Evolutionary conservation across 108 stramenopile species (phyloP), one percentile per base, ranked within the genome.

Genomic region (Pseudonitzschia multiseries): DNA sequence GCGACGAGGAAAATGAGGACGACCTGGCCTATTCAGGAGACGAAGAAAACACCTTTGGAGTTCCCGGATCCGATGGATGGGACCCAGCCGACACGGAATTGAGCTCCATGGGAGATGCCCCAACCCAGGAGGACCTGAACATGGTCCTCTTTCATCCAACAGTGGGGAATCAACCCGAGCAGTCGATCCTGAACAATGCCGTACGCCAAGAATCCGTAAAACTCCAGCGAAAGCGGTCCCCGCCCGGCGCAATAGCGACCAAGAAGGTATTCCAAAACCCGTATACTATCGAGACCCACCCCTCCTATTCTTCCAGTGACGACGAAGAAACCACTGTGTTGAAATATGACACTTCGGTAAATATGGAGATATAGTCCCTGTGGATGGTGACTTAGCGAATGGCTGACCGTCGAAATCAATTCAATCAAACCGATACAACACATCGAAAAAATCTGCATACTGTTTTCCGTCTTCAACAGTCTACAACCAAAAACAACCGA

Each of bases 31-130:
- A 62, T 62, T 62, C 46, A 21, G 66, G 46, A 31, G 66, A 67
- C 28, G 66, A 67, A 50, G 66, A 67, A 15, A 67, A 44, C 21
- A 67, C 66, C 8, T 67, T 67, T 50, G 66, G 66, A 12, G 46
- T 29, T 20, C 46, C 66, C 3, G 27, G n/a, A 50, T 67, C 66
- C 41, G 66, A 48, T 50, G 66, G 66, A 29, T 67, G 66, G 66
- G 66, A 67, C 43, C 66, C 66, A 8, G 66, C 66, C 44, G 66
- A 67, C 24, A 22, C 46, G 3, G 66, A 67, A 15, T 17, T 67
- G 24, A 50, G 66, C 43, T 67, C 66, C 13, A 67, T 48, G 33
- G 46, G 66, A 14, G 66, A 44, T 15, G 5, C 66, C 8, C 66
- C 46, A 50, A 18, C 42, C 15, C 43, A 44, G 24, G 66, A 67